Evolutionary conservation across 129 eudicot genomes (phyloP).

Genomic region (Flaveria linearis): DNA sequence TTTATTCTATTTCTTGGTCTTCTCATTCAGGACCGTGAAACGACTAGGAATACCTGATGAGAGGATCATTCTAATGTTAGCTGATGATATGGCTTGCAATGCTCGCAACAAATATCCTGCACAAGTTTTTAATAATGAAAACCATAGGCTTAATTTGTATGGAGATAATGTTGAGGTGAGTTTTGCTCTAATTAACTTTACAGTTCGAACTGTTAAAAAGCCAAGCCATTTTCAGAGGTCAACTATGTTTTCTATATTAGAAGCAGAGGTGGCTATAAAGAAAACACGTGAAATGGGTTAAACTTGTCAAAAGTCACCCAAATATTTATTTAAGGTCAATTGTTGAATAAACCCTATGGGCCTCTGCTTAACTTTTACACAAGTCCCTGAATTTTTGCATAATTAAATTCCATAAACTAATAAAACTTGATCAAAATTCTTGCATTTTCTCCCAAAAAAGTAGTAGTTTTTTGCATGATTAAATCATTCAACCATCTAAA

Average conservation of each 20-base stretch:
- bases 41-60: slow-evolving; percentile 98
- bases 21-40: slow-evolving; percentile 75
- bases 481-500: too few species aligned
- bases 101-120: slow-evolving; percentile 96
- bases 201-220: neutral
- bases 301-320: neutral
- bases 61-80: slow-evolving; percentile 94
- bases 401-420: neutral
- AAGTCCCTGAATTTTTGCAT: neutral
- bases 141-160: slow-evolving; percentile 88
- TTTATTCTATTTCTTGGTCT: neutral
- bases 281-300: neutral
- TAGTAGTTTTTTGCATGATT: too few species aligned
- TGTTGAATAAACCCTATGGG: neutral
- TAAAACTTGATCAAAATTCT: neutral
- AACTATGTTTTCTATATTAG: neutral
- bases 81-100: slow-evolving; percentile 99
- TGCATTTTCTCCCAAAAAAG: neutral
- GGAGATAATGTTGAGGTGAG: slow-evolving; percentile 98
- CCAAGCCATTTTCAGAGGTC: too few species aligned
- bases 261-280: neutral
- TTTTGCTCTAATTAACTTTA: neutral
- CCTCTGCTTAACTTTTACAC: neutral
- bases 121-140: slow-evolving; percentile 97
- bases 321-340: neutral